Evolutionary conservation across 73 alveolate genomes (phyloP), one percentile per base, ranked within the genome.

Genomic region (Paramecium primaurelia): DNA sequence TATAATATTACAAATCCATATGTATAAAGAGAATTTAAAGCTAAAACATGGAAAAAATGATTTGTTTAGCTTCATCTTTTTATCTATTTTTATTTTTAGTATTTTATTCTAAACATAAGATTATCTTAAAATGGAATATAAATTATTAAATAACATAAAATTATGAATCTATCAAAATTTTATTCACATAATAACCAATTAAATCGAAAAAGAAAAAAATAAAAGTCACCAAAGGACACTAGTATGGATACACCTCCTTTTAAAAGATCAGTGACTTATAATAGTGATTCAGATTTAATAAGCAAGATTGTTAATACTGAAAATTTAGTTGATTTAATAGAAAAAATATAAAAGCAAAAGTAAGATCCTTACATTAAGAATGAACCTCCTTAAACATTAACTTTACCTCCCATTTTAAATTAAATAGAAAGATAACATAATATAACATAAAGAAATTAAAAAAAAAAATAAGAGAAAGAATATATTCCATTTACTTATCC

Each of bases 11-110:
- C 34, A 25, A 77, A 77, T 42, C 89, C 89, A 18, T 77, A 77
- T 77, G 47, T 44, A 8, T 37, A 36, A 77, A 77, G 49, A 42
- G 40, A 77, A 25, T 77, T 77, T 37, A 77, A 77, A 22, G 37
- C 40, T 2, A 77, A 77, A 11, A 18, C 71, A 44, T 77, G 89
- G 89, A 77, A 77, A 44, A 77, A 77, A 42, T 77, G 89, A 77
- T 2, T 25, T 30, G 25, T 59, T 16, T 22, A 22, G 18, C 25
- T 59, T 8, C 20, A 26, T 59, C 38, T 59, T 49, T 49, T 49
- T 49, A 16, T 12, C 14, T 49, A 49, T 49, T 49, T 49, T 12
- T 12, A 49, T 49, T 49, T 5, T 7, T 40, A 10, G 12, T 40
- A 40, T n/a, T 3, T 40, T 40, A 40, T 40, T 40, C 49, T 40